These are phyloP conservation scores for Neopestalotiopsis clavispora DNA, from an alignment of 2,329 filamentous ascomycete species.

Conservation along the genomic window DNA sequence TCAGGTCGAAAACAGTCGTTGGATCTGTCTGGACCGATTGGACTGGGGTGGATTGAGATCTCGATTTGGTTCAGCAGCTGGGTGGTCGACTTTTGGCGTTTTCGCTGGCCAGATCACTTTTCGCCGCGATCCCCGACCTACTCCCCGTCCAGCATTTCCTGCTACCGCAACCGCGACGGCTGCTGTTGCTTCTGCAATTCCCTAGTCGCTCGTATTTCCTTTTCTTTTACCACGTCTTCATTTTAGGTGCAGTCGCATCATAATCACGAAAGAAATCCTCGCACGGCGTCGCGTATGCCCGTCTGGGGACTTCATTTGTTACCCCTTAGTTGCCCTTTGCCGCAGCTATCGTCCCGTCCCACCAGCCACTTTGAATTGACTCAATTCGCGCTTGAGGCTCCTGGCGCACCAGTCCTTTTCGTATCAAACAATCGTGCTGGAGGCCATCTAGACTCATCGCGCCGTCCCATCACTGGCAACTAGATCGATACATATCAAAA, in stretches of 20 bases:
- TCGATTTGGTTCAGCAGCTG: neutral
- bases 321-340: neutral
- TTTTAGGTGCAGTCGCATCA: neutral
- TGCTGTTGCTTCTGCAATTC: neutral
- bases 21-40: neutral
- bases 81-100: constrained; percentile 1
- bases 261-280: constrained; percentile 1
- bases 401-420: neutral
- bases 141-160: neutral
- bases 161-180: neutral
- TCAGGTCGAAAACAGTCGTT: neutral
- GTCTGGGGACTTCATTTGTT: neutral
- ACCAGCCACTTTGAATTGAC: neutral
- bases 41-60: neutral
- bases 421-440: neutral
- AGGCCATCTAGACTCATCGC: neutral
- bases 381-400: neutral
- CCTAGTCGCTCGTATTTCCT: neutral
- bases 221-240: neutral
- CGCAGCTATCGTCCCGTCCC: neutral
- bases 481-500: neutral
- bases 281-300: neutral
- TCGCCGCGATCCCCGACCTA: constrained; percentile 2
- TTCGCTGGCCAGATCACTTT: constrained; percentile 7
- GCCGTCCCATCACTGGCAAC: neutral